phyloP scores from a whole-genome alignment of 2,329 filamentous ascomycete genomes.

The Macrophomina tecta region DNA sequence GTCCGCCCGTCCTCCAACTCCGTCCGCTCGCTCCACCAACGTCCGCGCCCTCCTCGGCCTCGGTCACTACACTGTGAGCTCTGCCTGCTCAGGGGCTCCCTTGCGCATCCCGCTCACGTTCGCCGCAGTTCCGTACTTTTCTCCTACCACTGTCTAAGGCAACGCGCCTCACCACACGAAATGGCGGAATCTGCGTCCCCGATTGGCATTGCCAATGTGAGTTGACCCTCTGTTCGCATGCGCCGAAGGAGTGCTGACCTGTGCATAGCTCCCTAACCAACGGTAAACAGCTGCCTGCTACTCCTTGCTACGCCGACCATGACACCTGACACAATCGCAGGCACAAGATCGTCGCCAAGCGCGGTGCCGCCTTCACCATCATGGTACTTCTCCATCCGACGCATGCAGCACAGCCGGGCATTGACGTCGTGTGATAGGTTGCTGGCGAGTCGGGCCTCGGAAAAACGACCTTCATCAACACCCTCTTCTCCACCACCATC shows the following conservation, averaged over 20 bases:
- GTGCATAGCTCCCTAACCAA: slow-evolving; percentile 69
- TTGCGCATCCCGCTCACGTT: slow-evolving; percentile 21
- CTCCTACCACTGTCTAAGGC: slow-evolving; percentile 16
- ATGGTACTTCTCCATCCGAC: slow-evolving; percentile 70
- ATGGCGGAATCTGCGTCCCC: slow-evolving; percentile 71
- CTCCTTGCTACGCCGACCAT: slow-evolving; percentile 17
- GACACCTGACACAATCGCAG: slow-evolving; percentile 50
- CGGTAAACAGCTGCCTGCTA: slow-evolving; percentile 53
- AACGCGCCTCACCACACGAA: slow-evolving; percentile 34
- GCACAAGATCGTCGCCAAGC: slow-evolving; percentile 76
- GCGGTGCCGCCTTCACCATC: slow-evolving; percentile 98
- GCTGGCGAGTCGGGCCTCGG: slow-evolving; percentile 97
- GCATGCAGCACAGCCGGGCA: background rate
- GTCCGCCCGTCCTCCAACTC: slow-evolving; percentile 24
- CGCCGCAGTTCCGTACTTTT: slow-evolving; percentile 20
- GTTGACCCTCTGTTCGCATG: slow-evolving; percentile 41
- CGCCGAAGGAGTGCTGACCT: slow-evolving; percentile 41
- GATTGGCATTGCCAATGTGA: slow-evolving; percentile 77
- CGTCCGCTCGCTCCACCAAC: slow-evolving; percentile 26
- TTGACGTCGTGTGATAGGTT: slow-evolving; percentile 65
- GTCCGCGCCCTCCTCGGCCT: background rate
- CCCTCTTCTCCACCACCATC: slow-evolving; percentile 99
- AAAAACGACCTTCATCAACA: slow-evolving; percentile 99
- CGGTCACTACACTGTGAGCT: slow-evolving; percentile 20
- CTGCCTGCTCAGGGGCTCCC: slow-evolving; percentile 20